Conservation (phyloP, 2,329 filamentous ascomycete species). For the Fusarium buxicola region DNA sequence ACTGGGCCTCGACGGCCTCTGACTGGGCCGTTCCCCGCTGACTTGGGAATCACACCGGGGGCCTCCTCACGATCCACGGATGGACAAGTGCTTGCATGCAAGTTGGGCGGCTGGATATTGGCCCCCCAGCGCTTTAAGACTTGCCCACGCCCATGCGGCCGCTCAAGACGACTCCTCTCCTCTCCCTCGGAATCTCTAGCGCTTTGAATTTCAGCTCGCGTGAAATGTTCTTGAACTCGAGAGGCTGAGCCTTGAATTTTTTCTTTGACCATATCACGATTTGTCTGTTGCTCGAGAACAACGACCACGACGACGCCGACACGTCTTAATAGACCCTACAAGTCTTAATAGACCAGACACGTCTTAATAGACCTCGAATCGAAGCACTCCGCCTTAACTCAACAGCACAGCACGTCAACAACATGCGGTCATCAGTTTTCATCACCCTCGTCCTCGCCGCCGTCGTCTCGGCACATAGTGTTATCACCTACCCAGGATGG, state of each 20-base stretch:
- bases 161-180: constrained; percentile 16
- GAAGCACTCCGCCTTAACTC: neutral
- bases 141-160: constrained; percentile 43
- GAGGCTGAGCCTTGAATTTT: constrained; percentile 35
- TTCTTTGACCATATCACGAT: constrained; percentile 10
- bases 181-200: constrained; percentile 14
- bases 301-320: neutral
- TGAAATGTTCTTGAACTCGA: constrained; percentile 25
- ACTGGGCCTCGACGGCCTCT: constrained; percentile 46
- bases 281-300: constrained; percentile 1
- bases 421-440: constrained; percentile 60
- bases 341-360: too few relatives aligned
- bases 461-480: constrained; percentile 75
- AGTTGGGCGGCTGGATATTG: constrained; percentile 43
- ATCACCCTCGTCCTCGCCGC: constrained; percentile 59
- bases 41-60: constrained; percentile 45
- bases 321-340: neutral
- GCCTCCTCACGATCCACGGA: constrained; percentile 17
- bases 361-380: neutral
- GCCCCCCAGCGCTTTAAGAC: constrained; percentile 42
- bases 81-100: constrained; percentile 35
- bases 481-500: constrained; percentile 89
- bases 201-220: constrained; percentile 15
- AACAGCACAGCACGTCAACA: constrained; percentile 46
- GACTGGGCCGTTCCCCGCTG: constrained; percentile 44